phyloP scores from a whole-genome alignment of 352 stramenopile species.

The Lagenidium giganteum region DNA sequence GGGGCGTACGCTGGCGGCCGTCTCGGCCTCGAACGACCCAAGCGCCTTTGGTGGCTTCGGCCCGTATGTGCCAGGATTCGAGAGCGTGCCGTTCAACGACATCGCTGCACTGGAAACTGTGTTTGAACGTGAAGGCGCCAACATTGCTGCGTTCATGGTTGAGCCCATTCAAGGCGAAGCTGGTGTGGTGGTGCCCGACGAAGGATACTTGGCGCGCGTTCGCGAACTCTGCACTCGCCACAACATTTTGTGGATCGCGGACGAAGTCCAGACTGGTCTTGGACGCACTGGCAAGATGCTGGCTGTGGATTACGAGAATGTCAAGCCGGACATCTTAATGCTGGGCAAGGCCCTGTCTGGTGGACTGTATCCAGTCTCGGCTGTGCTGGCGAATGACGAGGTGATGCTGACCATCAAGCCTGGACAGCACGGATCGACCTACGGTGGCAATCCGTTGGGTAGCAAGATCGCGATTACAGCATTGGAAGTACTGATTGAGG shows the following conservation, averaged over 20 bases:
- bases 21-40: conserved; percentile 92
- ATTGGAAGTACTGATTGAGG: conserved; percentile 94
- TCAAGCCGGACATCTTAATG: conserved; percentile 97
- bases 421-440: conserved; percentile 95
- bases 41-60: conserved; percentile 86
- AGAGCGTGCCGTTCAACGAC: conserved; percentile 90
- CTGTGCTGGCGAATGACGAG: conserved; percentile 94
- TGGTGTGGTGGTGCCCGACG: conserved; percentile 94
- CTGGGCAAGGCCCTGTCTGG: conserved; percentile 94
- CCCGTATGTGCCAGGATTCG: conserved; percentile 97
- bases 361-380: conserved; percentile 96
- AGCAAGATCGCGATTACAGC: conserved; percentile 96
- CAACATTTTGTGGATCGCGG: conserved; percentile 97
- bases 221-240: conserved; percentile 91
- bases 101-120: conserved; percentile 68
- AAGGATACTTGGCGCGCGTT: conserved; percentile 91
- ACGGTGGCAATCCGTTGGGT: conserved; percentile 94
- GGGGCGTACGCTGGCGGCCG: conserved; percentile 94
- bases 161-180: conserved; percentile 98
- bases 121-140: conserved; percentile 65
- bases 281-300: conserved; percentile 95
- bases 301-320: conserved; percentile 92
- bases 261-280: conserved; percentile 98
- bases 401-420: conserved; percentile 97
- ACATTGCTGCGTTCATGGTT: conserved; percentile 98